Evolutionary conservation across 108 stramenopile species (phyloP).

Genomic region (Chaetoceros muelleri): DNA sequence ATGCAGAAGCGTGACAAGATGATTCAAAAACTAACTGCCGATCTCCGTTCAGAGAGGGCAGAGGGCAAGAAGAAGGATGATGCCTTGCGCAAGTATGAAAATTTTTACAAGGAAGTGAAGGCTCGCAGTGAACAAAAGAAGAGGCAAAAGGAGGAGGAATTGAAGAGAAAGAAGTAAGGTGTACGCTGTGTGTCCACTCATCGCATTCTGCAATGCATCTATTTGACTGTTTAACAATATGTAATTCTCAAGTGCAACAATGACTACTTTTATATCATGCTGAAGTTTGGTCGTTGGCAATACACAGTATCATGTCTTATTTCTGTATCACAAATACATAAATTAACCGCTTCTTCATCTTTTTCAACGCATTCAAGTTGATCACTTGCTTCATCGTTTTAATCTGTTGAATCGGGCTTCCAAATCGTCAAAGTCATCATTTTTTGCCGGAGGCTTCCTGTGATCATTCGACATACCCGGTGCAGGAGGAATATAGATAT

Average conservation of each 20-base stretch:
- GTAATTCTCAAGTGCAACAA: too few species aligned
- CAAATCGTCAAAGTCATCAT: conserved; percentile 5
- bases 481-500: conserved; percentile 1
- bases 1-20: conserved; percentile 61
- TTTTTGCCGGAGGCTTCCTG: not conserved
- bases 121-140: conserved; percentile 70
- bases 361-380: too few species aligned
- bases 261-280: too few species aligned
- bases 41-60: conserved; percentile 74
- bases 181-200: too few species aligned
- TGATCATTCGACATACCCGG: not conserved
- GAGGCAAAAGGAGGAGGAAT: not conserved
- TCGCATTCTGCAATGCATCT: too few species aligned
- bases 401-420: conserved; percentile 7
- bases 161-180: too few species aligned
- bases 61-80: conserved; percentile 77
- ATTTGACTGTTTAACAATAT: too few species aligned
- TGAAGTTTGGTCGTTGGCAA: too few species aligned
- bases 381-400: conserved; percentile 7
- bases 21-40: conserved; percentile 62
- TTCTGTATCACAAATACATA: too few species aligned
- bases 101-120: conserved; percentile 80
- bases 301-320: too few species aligned
- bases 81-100: conserved; percentile 76
- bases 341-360: too few species aligned